Evolutionary conservation across 768 basidiomycete genomes (phyloP).

Genomic region (Amanita exitialis): DNA sequence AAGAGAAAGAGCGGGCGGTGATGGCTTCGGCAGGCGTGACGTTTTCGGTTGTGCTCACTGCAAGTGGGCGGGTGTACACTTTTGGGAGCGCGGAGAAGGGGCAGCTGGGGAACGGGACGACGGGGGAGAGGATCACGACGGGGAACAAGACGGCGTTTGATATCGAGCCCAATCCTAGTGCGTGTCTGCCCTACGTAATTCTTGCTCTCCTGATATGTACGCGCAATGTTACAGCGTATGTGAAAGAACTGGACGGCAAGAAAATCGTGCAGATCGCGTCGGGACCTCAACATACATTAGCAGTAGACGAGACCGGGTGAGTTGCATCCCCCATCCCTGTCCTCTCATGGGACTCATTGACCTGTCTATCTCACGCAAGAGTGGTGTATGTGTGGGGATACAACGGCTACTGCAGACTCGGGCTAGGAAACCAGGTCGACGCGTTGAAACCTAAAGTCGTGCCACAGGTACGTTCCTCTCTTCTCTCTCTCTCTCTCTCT

Average conservation of each 20-base stretch:
- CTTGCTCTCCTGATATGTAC: neutral
- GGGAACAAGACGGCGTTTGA: slow-evolving; percentile 82
- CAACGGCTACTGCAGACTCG: slow-evolving; percentile 86
- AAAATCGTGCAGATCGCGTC: slow-evolving; percentile 76
- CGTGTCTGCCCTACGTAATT: slow-evolving; percentile 11
- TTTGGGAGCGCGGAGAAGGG: slow-evolving; percentile 91
- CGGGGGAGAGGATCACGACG: slow-evolving; percentile 84
- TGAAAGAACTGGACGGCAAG: slow-evolving; percentile 69
- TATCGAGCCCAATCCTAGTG: slow-evolving; percentile 61
- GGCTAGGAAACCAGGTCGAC: slow-evolving; percentile 80
- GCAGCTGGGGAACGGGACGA: slow-evolving; percentile 86
- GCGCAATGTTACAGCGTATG: slow-evolving; percentile 36
- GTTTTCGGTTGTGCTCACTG: slow-evolving; percentile 78
- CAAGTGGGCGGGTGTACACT: slow-evolving; percentile 76
- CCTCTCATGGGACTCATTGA: neutral
- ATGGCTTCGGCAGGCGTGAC: slow-evolving; percentile 75
- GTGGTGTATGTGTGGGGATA: slow-evolving; percentile 82
- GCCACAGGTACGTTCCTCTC: slow-evolving; percentile 45
- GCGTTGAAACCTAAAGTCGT: slow-evolving; percentile 72
- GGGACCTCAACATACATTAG: slow-evolving; percentile 82
- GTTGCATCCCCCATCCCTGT: slow-evolving; percentile 10
- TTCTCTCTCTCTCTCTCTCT: no score
- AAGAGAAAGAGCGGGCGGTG: slow-evolving; percentile 35
- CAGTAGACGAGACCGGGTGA: slow-evolving; percentile 69
- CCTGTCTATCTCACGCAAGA: slow-evolving; percentile 23